Base-by-base conservation (phyloP, 2,329 filamentous ascomycete genomes). In the Pseudogymnoascus sp. region DNA sequence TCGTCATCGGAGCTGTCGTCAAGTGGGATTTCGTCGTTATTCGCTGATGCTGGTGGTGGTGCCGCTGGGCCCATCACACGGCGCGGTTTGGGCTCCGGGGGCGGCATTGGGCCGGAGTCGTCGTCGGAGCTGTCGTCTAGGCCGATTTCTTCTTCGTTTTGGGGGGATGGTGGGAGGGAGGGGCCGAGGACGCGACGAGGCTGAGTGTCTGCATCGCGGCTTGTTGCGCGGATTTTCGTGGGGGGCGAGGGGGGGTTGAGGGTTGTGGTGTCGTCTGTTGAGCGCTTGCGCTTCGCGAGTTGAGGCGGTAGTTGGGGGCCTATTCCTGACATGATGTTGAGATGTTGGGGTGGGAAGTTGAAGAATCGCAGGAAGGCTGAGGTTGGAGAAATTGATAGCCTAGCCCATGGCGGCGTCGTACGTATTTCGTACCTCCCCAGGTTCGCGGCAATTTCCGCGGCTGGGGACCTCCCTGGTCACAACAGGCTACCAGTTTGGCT, bases 221-320 rank as follows among this genome's bases (percentile, higher is more conserved):
- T 63, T 28, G 68, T 69, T 14, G 69, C 71, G 52, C 68, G 73
- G 30, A 75, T 63, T 68, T 86, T 86, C 61, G 74, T 66, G 4
- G 78, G 78, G 38, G 77, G 80, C 5, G 76, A 76, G 25, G 71
- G 70, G 11, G 73, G 69, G 33, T 72, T 71, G 60, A 74, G 66
- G 16, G 67, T 41, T 25, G 28, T 35, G 9, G 7, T 67, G 58
- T 79, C 74, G 41, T 79, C 77, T 4, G 77, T 68, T 4, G 78
- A 80, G 69, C 83, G 83, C 69, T 86, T 87, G 69, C 85, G 81
- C 73, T 87, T 87, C 35, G 83, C 63, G 42, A 88, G 80, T 65
- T 89, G 84, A 4, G 88, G 81, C 11, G 90, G 89, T 23, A 92
- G 74, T 64, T 86, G 79, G 12, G 90, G 89, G 4, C 89, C 88